phyloP scores from a whole-genome alignment of 495 filamentous ascomycete species.

The Hypoxylon intermedium region DNA sequence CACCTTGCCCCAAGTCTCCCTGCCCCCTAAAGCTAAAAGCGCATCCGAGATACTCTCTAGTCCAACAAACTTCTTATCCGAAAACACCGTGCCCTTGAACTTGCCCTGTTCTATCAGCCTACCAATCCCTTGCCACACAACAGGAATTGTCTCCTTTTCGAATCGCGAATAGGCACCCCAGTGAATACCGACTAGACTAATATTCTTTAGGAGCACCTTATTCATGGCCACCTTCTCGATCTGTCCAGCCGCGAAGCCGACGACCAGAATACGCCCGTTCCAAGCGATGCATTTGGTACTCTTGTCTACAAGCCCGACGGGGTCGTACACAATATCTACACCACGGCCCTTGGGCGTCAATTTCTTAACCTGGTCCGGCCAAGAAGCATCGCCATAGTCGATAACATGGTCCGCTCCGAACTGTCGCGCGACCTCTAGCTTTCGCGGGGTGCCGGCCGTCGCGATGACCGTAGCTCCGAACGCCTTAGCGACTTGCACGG shows the following conservation, averaged over 20 bases:
- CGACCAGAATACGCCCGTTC: conserved; percentile 85
- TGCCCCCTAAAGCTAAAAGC: conserved; percentile 73
- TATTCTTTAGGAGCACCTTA: conserved; percentile 91
- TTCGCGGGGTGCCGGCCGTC: conserved; percentile 78
- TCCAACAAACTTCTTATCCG: conserved; percentile 80
- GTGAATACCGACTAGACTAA: conserved; percentile 85
- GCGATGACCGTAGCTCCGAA: conserved; percentile 89
- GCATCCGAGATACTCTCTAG: conserved; percentile 81
- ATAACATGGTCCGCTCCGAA: conserved; percentile 87
- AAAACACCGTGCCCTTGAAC: conserved; percentile 82
- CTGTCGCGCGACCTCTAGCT: conserved; percentile 75
- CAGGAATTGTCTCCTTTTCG: conserved; percentile 72
- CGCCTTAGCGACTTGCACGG: conserved; percentile 92
- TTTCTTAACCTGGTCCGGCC: conserved; percentile 80
- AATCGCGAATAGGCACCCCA: conserved; percentile 84
- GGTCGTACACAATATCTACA: conserved; percentile 87
- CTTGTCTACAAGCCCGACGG: conserved; percentile 81
- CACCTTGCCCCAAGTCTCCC: conserved; percentile 96
- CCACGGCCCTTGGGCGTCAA: conserved; percentile 73
- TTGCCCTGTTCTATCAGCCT: conserved; percentile 77
- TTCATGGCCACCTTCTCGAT: conserved; percentile 95
- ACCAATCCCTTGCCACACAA: conserved; percentile 84
- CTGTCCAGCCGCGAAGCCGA: conserved; percentile 87
- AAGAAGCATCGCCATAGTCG: conserved; percentile 73
- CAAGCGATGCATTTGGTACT: conserved; percentile 88